Evolutionary conservation across 2,329 filamentous ascomycete species (phyloP).

Genomic region (Camptophora hylomeconis): DNA sequence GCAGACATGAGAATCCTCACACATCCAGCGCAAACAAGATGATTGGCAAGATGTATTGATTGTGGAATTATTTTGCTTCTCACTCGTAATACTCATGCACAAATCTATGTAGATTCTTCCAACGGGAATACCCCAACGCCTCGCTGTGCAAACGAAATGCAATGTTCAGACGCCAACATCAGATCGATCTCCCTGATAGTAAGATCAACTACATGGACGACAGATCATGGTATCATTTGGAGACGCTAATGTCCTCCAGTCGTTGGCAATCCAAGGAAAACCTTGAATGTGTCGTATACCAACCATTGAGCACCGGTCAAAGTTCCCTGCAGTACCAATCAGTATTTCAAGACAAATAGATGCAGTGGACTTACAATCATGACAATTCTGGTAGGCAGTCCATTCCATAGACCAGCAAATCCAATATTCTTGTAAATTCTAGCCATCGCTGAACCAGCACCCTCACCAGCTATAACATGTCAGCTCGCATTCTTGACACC

Average conservation of each 20-base stretch:
- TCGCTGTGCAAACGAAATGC: too few species aligned
- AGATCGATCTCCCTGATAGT: too few species aligned
- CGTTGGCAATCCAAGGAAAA: slow-evolving; percentile 71
- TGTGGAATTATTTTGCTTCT: too few species aligned
- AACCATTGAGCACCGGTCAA: slow-evolving; percentile 75
- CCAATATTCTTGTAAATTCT: slow-evolving; percentile 82
- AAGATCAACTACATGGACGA: too few species aligned
- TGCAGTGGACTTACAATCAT: slow-evolving; percentile 59
- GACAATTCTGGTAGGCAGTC: slow-evolving; percentile 70
- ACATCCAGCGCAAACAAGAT: too few species aligned
- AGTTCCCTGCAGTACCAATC: slow-evolving; percentile 2
- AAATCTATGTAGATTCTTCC: too few species aligned
- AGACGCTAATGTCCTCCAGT: slow-evolving; percentile 58
- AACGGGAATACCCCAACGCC: too few species aligned
- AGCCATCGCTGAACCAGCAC: slow-evolving; percentile 59
- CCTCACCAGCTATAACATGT: slow-evolving; percentile 52
- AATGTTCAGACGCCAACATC: too few species aligned
- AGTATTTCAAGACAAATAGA: slow-evolving; percentile 3
- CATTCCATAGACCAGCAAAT: slow-evolving; percentile 83
- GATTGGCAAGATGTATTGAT: too few species aligned
- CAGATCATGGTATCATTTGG: too few species aligned
- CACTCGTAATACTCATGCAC: too few species aligned
- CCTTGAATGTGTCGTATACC: slow-evolving; percentile 77
- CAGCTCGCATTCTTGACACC: neutral
- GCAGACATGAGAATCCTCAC: too few species aligned